Evolutionary conservation across 805 yeast species (phyloP).

Genomic region (Schwanniomyces vanrijiae): DNA sequence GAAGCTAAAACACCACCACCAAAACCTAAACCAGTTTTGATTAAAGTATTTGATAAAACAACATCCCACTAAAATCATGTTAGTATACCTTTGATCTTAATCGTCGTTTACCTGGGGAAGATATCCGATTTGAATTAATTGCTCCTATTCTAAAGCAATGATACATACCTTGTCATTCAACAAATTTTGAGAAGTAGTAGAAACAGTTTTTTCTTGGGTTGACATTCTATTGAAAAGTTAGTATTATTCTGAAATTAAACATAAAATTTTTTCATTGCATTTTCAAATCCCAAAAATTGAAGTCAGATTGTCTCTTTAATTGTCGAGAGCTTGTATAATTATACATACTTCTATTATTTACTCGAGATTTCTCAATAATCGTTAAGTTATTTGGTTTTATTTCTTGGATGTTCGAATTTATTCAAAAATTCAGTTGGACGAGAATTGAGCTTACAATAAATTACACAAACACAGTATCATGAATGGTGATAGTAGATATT

Average conservation of each 20-base stretch:
- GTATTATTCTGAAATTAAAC: not conserved
- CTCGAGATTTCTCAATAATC: not conserved
- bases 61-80: slow-evolving; percentile 71
- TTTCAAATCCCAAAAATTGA: not conserved
- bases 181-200: slow-evolving; percentile 54
- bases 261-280: not conserved
- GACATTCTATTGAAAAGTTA: slow-evolving; percentile 10
- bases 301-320: not conserved
- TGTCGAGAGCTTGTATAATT: not conserved
- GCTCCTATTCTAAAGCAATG: not conserved
- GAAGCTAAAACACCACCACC: slow-evolving; percentile 96
- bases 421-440: slow-evolving; percentile 11
- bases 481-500: not conserved
- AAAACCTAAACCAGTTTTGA: slow-evolving; percentile 93
- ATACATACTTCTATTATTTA: not conserved
- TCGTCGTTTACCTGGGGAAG: not conserved
- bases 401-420: not conserved
- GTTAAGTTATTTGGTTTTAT: not conserved
- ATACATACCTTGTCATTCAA: slow-evolving; percentile 54
- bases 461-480: slow-evolving; percentile 7
- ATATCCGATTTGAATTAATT: not conserved
- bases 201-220: slow-evolving; percentile 35
- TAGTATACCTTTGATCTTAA: slow-evolving; percentile 5
- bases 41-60: slow-evolving; percentile 89
- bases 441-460: slow-evolving; percentile 4